Conservation (phyloP, 345 rosid genomes). For the Anacardium occidentale region DNA sequence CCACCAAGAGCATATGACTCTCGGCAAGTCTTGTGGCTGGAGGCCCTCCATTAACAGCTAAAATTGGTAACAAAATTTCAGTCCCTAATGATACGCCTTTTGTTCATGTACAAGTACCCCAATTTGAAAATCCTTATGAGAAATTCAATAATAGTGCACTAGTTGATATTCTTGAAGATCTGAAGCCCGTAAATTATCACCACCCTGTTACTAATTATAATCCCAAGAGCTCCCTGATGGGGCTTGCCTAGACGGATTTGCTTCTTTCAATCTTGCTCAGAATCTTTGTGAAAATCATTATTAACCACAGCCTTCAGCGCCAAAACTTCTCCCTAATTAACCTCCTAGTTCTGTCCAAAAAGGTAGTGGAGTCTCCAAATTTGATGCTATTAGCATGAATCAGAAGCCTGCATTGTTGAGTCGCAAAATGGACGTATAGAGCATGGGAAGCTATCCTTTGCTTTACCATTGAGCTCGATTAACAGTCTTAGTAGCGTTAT, state of each 20-base stretch:
- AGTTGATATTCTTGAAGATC: slow-evolving; percentile 25
- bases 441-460: slow-evolving; percentile 15
- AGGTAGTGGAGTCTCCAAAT: too few relatives aligned
- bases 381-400: background rate
- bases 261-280: slow-evolving; percentile 9
- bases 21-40: slow-evolving; percentile 69
- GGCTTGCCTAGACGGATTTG: slow-evolving; percentile 20
- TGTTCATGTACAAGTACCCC: background rate
- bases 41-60: slow-evolving; percentile 47
- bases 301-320: slow-evolving; percentile 23
- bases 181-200: slow-evolving; percentile 20
- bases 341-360: background rate
- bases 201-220: too few relatives aligned
- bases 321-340: slow-evolving; percentile 21
- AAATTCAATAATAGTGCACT: background rate
- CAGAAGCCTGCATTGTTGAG: background rate
- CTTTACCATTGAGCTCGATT: slow-evolving; percentile 10
- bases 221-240: slow-evolving; percentile 13
- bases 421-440: slow-evolving; percentile 26
- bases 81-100: background rate
- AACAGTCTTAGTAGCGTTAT: slow-evolving; percentile 18
- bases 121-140: slow-evolving; percentile 27
- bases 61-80: background rate
- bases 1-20: slow-evolving; percentile 74
- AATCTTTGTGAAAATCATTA: slow-evolving; percentile 20